phyloP scores from a whole-genome alignment of 176 grass and related monocot species.

The Stipa capillata region DNA sequence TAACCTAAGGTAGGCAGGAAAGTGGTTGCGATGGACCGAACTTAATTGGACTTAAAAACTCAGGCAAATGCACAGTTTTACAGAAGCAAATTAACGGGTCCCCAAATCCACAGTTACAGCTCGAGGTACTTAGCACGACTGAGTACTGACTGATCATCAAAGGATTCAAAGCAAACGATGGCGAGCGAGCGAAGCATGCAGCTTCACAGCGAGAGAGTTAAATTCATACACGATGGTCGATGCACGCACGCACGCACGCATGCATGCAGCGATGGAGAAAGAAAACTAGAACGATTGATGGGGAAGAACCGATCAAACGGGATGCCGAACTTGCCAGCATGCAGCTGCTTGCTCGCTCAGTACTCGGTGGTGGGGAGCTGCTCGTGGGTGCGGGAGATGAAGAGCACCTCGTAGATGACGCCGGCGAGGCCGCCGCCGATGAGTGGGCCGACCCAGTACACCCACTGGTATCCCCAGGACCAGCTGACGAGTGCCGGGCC shows the following conservation, averaged over 20 bases:
- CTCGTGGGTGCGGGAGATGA: conserved; percentile 69
- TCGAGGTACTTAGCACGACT: too few species aligned
- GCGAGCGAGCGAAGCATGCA: too few species aligned
- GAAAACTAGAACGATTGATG: too few species aligned
- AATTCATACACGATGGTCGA: too few species aligned
- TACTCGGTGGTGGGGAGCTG: conserved; percentile 70
- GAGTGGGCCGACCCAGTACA: conserved; percentile 91
- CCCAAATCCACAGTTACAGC: conserved; percentile 20
- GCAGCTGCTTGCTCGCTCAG: conserved; percentile 21
- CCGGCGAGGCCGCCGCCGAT: conserved; percentile 77
- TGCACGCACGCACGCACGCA: too few species aligned
- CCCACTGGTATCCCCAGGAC: conserved; percentile 82
- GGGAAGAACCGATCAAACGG: too few species aligned
- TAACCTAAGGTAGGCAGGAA: too few species aligned
- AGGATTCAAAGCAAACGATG: too few species aligned
- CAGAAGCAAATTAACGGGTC: conserved; percentile 32
- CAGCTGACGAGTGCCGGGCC: conserved; percentile 90
- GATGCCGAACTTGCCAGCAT: neutral
- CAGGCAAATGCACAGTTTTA: conserved; percentile 26
- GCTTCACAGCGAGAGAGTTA: too few species aligned
- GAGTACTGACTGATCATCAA: too few species aligned
- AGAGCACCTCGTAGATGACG: conserved; percentile 74
- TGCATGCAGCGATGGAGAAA: neutral
- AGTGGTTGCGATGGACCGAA: too few species aligned
- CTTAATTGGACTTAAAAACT: neutral